Evolutionary conservation across 1,139 yeast genomes (phyloP), one percentile per base, ranked within the genome.

Genomic region (Zygosaccharomyces sapae): DNA sequence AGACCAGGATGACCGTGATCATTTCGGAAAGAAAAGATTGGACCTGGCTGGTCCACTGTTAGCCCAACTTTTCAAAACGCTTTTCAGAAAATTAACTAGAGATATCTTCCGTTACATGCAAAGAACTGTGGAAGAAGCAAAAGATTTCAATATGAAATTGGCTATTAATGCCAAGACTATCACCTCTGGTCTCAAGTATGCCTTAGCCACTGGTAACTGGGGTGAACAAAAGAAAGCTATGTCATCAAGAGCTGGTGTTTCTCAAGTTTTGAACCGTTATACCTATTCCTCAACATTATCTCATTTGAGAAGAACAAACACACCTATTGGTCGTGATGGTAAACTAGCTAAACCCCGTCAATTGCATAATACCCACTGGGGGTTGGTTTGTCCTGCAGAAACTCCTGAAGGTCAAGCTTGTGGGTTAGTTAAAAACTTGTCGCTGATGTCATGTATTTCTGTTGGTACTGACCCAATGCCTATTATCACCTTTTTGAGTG

Each of bases 361-460:
- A 72, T 78, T 92, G 63, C 99, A 94, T 72, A 94, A 94, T 68
- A 92, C 98, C 25, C 99, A 94, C 73, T 94, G 98, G 98, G 99
- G 99, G 63, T 79, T 92, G 63, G 98, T 92, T 38, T 92, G 99
- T 71, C 98, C 99, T 40, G 98, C 99, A 22, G 99, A 92, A 70
- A 92, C 99, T 12, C 99, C 99, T 3, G 99, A 92, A 75, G 99
- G 99, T 64, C 98, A 92, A 73, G 98, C 99, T 43, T 92, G 99
- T 86, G 99, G 99, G 62, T 77, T 92, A 69, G 98, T 94, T 48
- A 92, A 92, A 74, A 92, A 92, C 69, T 76, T 92, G 66, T 89
- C 97, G 0, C 75, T 92, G 59, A 90, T 94, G 97, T 81, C 97
- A 1, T 89, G 97, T 75, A 89, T 92, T 49, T 92, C 98, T 25